A percentile compares a stretch with the other conserved stretches of the same genome.
phyloP scores from a whole-genome alignment of 495 filamentous ascomycete genomes.

The Podospora pseudoanserina region DNA sequence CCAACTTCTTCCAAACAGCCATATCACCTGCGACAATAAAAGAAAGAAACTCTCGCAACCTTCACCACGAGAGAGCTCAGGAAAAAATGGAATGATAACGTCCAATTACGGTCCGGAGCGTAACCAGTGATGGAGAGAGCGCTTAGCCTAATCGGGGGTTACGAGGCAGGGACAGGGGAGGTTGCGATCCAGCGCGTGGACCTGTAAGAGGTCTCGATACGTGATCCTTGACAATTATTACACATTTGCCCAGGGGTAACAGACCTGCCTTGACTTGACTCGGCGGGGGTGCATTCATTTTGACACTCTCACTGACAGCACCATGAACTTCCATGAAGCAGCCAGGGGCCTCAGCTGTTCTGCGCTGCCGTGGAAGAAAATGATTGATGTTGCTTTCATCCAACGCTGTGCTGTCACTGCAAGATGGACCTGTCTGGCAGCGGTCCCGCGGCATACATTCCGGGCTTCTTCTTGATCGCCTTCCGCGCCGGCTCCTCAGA shows the following conservation, averaged over 20 bases:
- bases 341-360: background rate
- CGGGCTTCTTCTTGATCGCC: conserved; percentile 35
- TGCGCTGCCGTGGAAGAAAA: conserved; percentile 12
- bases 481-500: conserved; percentile 31
- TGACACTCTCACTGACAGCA: conserved; percentile 11
- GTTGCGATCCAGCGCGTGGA: conserved; percentile 10
- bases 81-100: conserved; percentile 21
- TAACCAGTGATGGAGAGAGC: background rate
- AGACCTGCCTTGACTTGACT: conserved; percentile 9
- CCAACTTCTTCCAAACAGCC: conserved; percentile 19
- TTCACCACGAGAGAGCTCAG: background rate
- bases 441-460: conserved; percentile 25
- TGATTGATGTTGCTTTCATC: conserved; percentile 18
- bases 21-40: conserved; percentile 8
- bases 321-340: background rate
- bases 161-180: conserved; percentile 19
- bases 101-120: conserved; percentile 21
- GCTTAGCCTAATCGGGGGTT: conserved; percentile 19
- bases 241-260: conserved; percentile 20
- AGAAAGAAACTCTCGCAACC: no score
- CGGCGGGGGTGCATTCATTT: conserved; percentile 21
- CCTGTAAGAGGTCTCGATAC: conserved; percentile 19
- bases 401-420: conserved; percentile 14
- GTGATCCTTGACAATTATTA: conserved; percentile 26
- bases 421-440: conserved; percentile 12